Conservation (phyloP, 2,329 filamentous ascomycete species). For the Didymella exigua region DNA sequence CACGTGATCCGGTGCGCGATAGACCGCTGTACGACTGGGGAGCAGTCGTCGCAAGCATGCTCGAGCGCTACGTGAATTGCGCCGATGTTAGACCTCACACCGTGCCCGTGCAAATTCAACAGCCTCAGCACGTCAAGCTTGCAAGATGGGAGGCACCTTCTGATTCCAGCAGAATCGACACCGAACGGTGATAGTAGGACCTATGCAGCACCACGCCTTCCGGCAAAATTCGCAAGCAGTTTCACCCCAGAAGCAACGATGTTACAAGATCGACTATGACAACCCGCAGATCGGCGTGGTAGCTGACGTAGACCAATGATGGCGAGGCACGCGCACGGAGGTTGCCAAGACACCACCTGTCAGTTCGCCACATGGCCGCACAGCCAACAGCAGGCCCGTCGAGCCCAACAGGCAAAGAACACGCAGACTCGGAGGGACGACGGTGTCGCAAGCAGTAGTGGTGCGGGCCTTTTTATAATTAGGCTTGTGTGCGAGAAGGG, state of each 20-base stretch:
- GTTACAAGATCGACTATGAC: constrained; percentile 16
- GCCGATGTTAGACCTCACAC: constrained; percentile 3
- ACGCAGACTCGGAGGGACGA: neutral
- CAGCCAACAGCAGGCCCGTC: neutral
- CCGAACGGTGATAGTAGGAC: neutral
- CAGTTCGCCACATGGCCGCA: constrained; percentile 17
- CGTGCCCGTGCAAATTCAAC: neutral
- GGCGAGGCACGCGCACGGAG: constrained; percentile 4
- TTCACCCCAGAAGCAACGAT: constrained; percentile 15
- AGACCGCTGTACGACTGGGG: neutral
- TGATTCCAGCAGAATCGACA: neutral
- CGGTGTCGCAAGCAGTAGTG: neutral
- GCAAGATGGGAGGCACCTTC: neutral
- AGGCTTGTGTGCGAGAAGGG: constrained; percentile 3
- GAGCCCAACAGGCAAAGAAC: neutral
- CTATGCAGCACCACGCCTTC: neutral
- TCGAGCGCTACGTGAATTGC: neutral
- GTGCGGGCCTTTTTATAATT: neutral
- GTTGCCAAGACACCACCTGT: constrained; percentile 2
- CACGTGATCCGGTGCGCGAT: constrained; percentile 12
- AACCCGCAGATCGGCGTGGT: constrained; percentile 8
- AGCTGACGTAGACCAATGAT: constrained; percentile 13
- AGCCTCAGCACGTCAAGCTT: neutral
- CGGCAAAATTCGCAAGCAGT: constrained; percentile 12
- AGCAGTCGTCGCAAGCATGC: constrained; percentile 7